These are phyloP conservation scores for Sporothrix dimorphospora DNA, from an alignment of 2,329 filamentous ascomycete species.

Conservation along the genomic window DNA sequence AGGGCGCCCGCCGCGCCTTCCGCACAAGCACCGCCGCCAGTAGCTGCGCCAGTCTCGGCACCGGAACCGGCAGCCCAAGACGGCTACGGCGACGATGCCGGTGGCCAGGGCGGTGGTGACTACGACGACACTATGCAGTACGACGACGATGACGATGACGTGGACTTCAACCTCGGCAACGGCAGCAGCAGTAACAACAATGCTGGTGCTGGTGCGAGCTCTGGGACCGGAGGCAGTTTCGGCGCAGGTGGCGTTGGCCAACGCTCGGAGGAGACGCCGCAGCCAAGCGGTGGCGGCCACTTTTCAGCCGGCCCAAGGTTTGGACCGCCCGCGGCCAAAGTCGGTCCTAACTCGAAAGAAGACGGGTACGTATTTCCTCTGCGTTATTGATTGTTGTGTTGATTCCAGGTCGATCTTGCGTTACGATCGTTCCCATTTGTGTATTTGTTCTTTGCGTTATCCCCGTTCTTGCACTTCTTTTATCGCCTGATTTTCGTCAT, in stretches of 20 bases:
- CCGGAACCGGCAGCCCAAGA: conserved; percentile 33
- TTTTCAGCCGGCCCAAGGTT: not conserved
- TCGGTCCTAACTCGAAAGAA: conserved; percentile 77
- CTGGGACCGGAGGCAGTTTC: not conserved
- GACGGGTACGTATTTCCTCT: conserved; percentile 73
- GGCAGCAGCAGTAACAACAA: conserved; percentile 35
- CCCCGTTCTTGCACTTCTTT: not conserved
- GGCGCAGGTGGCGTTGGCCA: conserved; percentile 33
- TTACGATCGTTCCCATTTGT: not conserved
- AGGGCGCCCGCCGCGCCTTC: conserved; percentile 32
- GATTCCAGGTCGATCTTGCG: not conserved
- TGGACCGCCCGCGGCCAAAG: conserved; percentile 36
- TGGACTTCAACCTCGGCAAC: conserved; percentile 57
- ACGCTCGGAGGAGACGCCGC: conserved; percentile 38
- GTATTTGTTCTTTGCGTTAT: not conserved
- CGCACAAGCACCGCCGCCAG: conserved; percentile 24
- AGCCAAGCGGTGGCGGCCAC: conserved; percentile 36
- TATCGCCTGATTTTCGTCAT: not conserved
- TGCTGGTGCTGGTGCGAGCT: conserved; percentile 24
- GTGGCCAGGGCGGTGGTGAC: conserved; percentile 29
- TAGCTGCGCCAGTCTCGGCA: not conserved
- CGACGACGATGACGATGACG: conserved; percentile 57
- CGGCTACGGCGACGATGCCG: conserved; percentile 35
- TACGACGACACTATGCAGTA: conserved; percentile 39
- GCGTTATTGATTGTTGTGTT: not conserved